Evolutionary conservation across 1,139 yeast species (phyloP), one percentile per base, ranked within the genome.

Genomic region (Magnusiomyces clavatus): DNA sequence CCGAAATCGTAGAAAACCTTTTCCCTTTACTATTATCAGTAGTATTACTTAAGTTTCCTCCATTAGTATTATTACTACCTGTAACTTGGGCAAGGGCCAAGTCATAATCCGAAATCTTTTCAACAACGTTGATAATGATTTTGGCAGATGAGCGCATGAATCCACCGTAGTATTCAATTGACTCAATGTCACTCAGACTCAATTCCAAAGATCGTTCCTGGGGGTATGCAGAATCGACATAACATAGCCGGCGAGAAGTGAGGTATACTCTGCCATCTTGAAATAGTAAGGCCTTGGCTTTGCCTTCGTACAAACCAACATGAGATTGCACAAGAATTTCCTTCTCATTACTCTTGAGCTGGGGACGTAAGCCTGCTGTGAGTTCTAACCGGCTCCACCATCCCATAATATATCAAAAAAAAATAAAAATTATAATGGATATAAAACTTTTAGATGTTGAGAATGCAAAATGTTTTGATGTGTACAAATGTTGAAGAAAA

Each of bases 111-210:
- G 31, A 24, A 24, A 24, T 4, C 31, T 24, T 24, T 24, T 24
- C 31, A 8, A 24, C 31, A 24, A 75, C 63, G 52, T 63, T 64
- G 11, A 79, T 53, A 6, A 75, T 80, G 24, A 90, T 76, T 61
- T 89, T 87, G 0, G 97, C 88, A 6, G 95, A 86, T 1, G 94
- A 79, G 58, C 83, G 77, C 53, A 90, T 67, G 62, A 90, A 89
- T 39, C 89, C 78, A 1, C 67, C 58, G 6, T 81, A 72, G 49
- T 75, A 69, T 24, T 78, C 82, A 0, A 76, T 61, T 0, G 64
- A 59, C 2, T 69, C 68, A 2, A 87, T 71, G 37, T 74, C 73
- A 2, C 68, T 63, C 19, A 87, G 68, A 34, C 74, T 73, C 8
- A 87, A 56, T 1, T 75, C 76, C 8, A 86, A 64, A 13, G 87